phyloP scores from a whole-genome alignment of 345 rosid species.

The Barbarea vulgaris region DNA sequence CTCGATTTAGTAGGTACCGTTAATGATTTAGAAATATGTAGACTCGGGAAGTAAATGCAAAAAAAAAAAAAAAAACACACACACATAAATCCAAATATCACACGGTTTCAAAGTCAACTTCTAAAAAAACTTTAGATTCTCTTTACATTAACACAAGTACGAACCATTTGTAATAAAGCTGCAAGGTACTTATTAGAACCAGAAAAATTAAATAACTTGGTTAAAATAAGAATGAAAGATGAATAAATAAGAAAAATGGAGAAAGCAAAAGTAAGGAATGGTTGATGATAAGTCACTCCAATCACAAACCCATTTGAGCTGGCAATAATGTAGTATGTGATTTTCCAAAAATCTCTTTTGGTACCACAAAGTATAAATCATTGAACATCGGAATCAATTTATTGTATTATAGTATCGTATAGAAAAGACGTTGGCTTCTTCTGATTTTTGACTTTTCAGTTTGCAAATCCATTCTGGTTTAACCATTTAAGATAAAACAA shows the following conservation, averaged over 20 bases:
- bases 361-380: constrained; percentile 39
- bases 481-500: background rate
- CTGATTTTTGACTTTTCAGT: constrained; percentile 13
- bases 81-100: constrained; percentile 23
- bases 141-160: constrained; percentile 11
- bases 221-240: background rate
- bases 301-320: constrained; percentile 43
- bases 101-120: constrained; percentile 35
- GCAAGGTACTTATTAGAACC: constrained; percentile 1
- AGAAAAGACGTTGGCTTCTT: constrained; percentile 36
- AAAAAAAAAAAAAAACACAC: constrained; percentile 4
- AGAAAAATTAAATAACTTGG: background rate
- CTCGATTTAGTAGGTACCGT: constrained; percentile 4
- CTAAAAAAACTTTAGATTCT: background rate
- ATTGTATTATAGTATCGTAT: constrained; percentile 25
- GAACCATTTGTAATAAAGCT: constrained; percentile 31
- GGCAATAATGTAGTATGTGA: constrained; percentile 39
- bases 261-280: constrained; percentile 36
- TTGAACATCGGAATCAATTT: constrained; percentile 43
- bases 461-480: constrained; percentile 11
- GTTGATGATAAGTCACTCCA: constrained; percentile 39
- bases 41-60: background rate
- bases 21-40: background rate
- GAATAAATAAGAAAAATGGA: constrained; percentile 16
- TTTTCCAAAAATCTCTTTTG: constrained; percentile 36